Base-by-base conservation (phyloP, 257 asterid genomes). In the Nicotiana noctiflora region DNA sequence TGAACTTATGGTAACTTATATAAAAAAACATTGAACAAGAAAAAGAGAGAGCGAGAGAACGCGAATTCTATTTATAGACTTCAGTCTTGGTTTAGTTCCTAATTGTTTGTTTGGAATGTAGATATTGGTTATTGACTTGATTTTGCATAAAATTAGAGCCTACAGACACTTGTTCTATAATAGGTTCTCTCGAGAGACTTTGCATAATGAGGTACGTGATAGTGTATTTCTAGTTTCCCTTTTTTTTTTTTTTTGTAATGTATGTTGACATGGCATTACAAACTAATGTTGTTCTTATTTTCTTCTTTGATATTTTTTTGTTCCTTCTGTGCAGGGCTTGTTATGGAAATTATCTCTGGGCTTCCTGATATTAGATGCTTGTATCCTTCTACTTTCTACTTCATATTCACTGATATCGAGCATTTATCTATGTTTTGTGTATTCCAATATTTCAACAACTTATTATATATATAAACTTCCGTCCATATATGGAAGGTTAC, bases 111-210 rank as follows among this genome's bases (percentile, higher is more conserved):
- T 11, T 78, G 76, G 15, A 40, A 11, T 84, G 76, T 83, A 91
- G 98, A 94, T 94, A 86, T 87, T 93, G 82, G 82, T 92, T 49
- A 89, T 94, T 79, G 98, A 94, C 87, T 85, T 94, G 91, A 94
- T 94, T 86, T 92, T 94, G 84, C 98, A 92, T 90, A 94, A 93
- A 89, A 90, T 93, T 81, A 85, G 88, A 86, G 97, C 97, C 0
- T 94, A 93, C 76, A 85, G 94, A 74, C 98, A 94, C 90, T 83
- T 93, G 75, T 94, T 93, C 92, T 87, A 86, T 88, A 93, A 94
- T 81, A 84, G 85, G 88, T 86, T 89, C 79, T 68, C 83, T 75
- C 85, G 80, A 84, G 87, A 81, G 83, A 77, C 82, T 37, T 81
- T 86, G 61, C 83, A 87, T 82, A 83, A 79, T 81, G 85, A 88